Base-by-base conservation (phyloP, 2,329 filamentous ascomycete species). In the Penicillium sp. region DNA sequence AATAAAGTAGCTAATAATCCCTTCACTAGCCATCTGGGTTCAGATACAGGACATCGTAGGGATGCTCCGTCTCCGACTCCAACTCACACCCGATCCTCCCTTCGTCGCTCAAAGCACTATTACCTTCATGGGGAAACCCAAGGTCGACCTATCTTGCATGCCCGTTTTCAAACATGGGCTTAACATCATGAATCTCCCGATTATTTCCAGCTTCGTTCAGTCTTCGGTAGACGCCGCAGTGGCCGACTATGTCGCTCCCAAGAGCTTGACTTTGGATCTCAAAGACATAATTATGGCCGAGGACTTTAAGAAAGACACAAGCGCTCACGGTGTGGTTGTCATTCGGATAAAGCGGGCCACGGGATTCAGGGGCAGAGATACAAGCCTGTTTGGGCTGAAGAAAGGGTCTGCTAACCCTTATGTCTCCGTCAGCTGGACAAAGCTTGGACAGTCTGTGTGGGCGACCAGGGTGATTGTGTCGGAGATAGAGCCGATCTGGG, bases 241-340 rank as follows among this genome's bases (percentile, higher is more conserved):
- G 15, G 29, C 29, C 29, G 15, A 18, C 15, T 31, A 31, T 31
- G 29, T 31, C 29, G 29, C 29, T 18, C 29, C 29, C 29, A 31
- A 18, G 29, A 31, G 29, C 29, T 31, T 31, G 29, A 31, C 29
- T 15, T 11, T 31, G 29, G 15, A 31, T 31, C 29, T 31, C 29
- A 31, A 31, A 11, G 29, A 31, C 15, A 15, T 31, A 17, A 18
- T 31, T 31, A 31, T 31, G 29, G 29, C 29, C 4, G 29, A 31
- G 29, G 29, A 31, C 29, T 31, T 31, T 31, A 31, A 31, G 29
- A 31, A 31, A 31, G 29, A 31, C 29, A 31, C 29, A 31, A 31
- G 29, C 15, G 29, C 29, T 31, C 29, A 31, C 15, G 29, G 29
- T 18, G 15, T 31, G 13, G 29, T 31, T 31, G 29, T 31, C 29